These are phyloP conservation scores for Fomitopsis pulvina DNA, from an alignment of 768 basidiomycete species.

Conservation along the genomic window DNA sequence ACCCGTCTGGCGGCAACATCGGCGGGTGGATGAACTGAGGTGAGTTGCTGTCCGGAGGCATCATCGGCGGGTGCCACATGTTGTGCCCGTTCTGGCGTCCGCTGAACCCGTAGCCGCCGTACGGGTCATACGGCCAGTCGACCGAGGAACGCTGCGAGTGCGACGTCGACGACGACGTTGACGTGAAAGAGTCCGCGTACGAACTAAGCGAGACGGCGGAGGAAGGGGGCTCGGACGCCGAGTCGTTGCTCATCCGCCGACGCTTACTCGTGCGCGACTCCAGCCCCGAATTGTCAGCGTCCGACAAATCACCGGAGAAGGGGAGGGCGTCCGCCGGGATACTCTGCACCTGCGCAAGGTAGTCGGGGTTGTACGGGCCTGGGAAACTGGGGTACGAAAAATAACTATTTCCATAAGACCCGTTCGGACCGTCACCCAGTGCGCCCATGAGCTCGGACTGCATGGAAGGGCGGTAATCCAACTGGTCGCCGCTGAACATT, in stretches of 20 bases:
- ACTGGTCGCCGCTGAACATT: conserved; percentile 28
- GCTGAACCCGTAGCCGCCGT: conserved; percentile 44
- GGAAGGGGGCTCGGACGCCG: conserved; percentile 45
- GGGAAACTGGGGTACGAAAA: conserved; percentile 41
- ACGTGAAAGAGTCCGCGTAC: conserved; percentile 51
- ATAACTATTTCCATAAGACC: conserved; percentile 11
- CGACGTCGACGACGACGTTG: conserved; percentile 45
- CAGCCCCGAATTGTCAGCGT: conserved; percentile 23
- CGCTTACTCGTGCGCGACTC: conserved; percentile 52
- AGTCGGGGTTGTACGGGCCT: conserved; percentile 73
- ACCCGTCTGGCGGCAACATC: conserved; percentile 58
- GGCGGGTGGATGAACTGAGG: conserved; percentile 61
- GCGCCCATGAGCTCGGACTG: conserved; percentile 51
- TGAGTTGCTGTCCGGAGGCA: conserved; percentile 46
- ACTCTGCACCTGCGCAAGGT: conserved; percentile 46
- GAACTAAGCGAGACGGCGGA: conserved; percentile 61
- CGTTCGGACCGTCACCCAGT: conserved; percentile 29
- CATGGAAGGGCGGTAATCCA: conserved; percentile 30
- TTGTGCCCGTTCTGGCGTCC: conserved; percentile 46
- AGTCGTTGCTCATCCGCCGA: conserved; percentile 60
- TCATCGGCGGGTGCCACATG: conserved; percentile 78
- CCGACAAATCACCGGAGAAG: conserved; percentile 42
- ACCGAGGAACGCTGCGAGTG: conserved; percentile 59
- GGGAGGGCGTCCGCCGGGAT: conserved; percentile 45
- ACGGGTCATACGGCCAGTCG: conserved; percentile 55